Evolutionary conservation across 163 green algal genomes (phyloP).

Genomic region (Chlamydomonas reinhardtii): DNA sequence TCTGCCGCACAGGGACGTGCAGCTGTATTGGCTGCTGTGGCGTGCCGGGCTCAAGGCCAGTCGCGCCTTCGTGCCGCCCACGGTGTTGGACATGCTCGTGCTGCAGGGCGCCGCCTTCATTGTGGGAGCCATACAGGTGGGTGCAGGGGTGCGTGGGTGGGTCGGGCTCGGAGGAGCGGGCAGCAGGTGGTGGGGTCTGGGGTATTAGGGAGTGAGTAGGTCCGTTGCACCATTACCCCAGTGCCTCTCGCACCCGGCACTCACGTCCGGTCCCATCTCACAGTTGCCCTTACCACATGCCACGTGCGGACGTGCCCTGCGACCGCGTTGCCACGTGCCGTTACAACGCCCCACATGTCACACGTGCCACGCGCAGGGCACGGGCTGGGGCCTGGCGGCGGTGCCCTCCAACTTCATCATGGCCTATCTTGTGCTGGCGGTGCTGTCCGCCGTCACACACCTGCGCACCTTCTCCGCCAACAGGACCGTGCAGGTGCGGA

Average conservation of each 20-base stretch:
- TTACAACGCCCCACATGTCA: background rate
- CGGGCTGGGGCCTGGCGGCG: slow-evolving; percentile 34
- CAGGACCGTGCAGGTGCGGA: background rate
- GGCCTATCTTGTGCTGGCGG: slow-evolving; percentile 72
- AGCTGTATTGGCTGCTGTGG: too few relatives aligned
- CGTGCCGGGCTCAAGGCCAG: slow-evolving; percentile 38
- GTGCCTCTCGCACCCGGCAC: too few relatives aligned
- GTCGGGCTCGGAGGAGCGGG: too few relatives aligned
- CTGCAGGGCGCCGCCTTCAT: slow-evolving; percentile 51
- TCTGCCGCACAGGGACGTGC: too few relatives aligned
- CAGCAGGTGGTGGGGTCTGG: too few relatives aligned
- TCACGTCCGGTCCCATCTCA: too few relatives aligned
- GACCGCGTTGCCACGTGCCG: too few relatives aligned
- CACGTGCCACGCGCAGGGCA: background rate
- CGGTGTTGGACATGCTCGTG: slow-evolving; percentile 52
- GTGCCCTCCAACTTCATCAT: slow-evolving; percentile 66
- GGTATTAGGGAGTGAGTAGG: too few relatives aligned
- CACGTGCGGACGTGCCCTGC: too few relatives aligned
- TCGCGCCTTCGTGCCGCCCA: slow-evolving; percentile 51
- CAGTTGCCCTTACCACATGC: too few relatives aligned
- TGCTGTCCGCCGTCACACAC: slow-evolving; percentile 68
- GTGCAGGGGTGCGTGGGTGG: background rate
- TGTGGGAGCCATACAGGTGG: slow-evolving; percentile 37
- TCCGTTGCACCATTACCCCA: too few relatives aligned
- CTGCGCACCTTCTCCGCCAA: slow-evolving; percentile 69